Evolutionary conservation across 139 green algal species (phyloP).

Genomic region (Volvox africanus): DNA sequence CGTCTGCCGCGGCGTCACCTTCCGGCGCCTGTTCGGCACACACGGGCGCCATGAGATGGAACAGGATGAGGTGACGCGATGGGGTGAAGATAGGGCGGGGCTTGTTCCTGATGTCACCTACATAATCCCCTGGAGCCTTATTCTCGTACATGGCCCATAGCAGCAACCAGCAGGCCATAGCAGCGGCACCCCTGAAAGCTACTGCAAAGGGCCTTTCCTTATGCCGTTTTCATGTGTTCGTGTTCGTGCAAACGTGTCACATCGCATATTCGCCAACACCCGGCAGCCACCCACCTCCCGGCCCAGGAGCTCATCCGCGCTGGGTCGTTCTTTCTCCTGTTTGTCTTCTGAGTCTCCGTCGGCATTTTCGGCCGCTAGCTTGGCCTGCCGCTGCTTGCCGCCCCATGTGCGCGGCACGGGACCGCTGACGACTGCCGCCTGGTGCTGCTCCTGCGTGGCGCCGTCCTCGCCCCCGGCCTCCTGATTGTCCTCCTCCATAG

Average conservation of each 20-base stretch:
- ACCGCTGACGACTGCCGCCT: conserved; percentile 3
- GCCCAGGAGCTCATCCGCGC: conserved; percentile 38
- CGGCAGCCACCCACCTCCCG: conserved; percentile 31
- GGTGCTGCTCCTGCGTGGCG: neutral
- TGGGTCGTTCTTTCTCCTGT: conserved; percentile 35
- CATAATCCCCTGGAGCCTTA: no score
- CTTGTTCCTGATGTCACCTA: no score
- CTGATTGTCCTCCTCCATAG: conserved; percentile 28
- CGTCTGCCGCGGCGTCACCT: conserved; percentile 36
- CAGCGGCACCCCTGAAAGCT: no score
- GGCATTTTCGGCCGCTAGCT: conserved; percentile 40
- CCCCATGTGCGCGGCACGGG: conserved; percentile 38
- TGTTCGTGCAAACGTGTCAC: no score
- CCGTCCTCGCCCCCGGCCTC: neutral
- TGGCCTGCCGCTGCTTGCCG: conserved; percentile 34
- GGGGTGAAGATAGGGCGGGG: no score
- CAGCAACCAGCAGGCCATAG: no score
- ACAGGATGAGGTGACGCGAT: no score
- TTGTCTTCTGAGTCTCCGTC: conserved; percentile 20
- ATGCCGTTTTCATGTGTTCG: no score
- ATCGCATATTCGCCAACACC: no score
- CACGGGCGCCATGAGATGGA: no score
- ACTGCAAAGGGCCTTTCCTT: no score
- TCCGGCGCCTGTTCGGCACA: conserved; percentile 1
- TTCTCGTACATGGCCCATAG: no score